These are phyloP conservation scores for Leccinellum luteum DNA, from an alignment of 768 basidiomycete genomes.

Conservation along the genomic window DNA sequence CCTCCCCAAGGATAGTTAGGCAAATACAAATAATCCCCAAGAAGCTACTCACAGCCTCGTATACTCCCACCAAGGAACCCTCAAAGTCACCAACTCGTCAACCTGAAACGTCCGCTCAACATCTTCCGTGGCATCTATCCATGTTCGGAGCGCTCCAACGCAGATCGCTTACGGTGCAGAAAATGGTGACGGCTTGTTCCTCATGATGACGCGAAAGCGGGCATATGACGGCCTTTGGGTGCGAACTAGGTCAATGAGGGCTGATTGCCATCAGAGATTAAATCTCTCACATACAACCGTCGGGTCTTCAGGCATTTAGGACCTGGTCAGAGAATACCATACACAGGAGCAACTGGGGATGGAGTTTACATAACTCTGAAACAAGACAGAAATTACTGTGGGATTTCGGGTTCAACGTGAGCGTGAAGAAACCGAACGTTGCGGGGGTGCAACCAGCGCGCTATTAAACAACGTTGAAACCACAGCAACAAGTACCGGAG, in stretches of 20 bases:
- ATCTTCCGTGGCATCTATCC: neutral
- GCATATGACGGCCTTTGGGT: constrained; percentile 12
- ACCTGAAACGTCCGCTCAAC: neutral
- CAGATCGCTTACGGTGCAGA: neutral
- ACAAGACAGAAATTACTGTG: neutral
- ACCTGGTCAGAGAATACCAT: neutral
- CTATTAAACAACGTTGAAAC: neutral
- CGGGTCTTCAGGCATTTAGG: too few species aligned
- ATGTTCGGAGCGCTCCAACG: neutral
- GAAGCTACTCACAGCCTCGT: constrained; percentile 15
- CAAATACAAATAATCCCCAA: constrained; percentile 19
- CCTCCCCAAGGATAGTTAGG: constrained; percentile 15
- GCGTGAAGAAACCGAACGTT: neutral
- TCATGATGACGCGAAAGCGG: constrained; percentile 2
- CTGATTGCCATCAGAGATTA: neutral
- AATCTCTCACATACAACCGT: neutral
- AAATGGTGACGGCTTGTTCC: neutral
- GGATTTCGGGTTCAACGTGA: neutral
- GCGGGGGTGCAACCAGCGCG: too few species aligned
- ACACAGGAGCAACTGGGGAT: neutral
- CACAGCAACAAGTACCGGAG: neutral
- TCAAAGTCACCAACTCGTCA: neutral
- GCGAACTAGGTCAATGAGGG: constrained; percentile 1
- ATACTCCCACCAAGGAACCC: neutral
- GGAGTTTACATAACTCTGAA: neutral